Conservation (phyloP, 148 eudicot species). For the Tetragonia tetragonoides region DNA sequence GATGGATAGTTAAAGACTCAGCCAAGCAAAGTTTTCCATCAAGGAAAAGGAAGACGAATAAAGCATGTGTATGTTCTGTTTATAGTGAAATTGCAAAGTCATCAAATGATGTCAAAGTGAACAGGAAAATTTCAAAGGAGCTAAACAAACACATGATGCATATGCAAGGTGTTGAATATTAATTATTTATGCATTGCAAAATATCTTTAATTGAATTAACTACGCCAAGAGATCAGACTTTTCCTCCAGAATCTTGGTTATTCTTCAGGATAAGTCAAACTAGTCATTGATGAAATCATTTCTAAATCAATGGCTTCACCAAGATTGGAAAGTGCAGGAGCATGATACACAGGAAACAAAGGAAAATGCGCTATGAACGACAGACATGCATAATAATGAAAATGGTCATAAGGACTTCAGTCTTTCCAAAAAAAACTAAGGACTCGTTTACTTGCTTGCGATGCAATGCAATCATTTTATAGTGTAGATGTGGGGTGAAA, state of each 20-base stretch:
- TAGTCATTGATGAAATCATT: background rate
- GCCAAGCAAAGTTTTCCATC: too few relatives aligned
- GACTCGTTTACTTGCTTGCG: too few relatives aligned
- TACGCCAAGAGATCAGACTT: background rate
- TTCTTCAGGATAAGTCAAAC: background rate
- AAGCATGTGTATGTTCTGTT: too few relatives aligned
- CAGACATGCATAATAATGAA: background rate
- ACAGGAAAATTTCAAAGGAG: background rate
- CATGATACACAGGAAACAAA: background rate
- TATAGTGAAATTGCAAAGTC: too few relatives aligned
- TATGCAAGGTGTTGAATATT: background rate
- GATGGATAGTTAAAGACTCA: too few relatives aligned
- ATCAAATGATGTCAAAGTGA: background rate
- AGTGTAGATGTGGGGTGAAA: too few relatives aligned
- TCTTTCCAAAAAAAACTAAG: too few relatives aligned
- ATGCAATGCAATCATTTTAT: too few relatives aligned
- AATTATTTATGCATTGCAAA: background rate
- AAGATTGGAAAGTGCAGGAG: background rate
- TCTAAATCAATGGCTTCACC: background rate
- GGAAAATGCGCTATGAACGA: background rate
- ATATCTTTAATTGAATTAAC: background rate
- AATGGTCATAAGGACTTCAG: too few relatives aligned
- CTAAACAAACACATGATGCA: background rate
- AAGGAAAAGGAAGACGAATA: too few relatives aligned
- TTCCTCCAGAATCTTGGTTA: background rate